Base-by-base conservation (phyloP, 2,329 filamentous ascomycete species). In the Xylogone sp. region DNA sequence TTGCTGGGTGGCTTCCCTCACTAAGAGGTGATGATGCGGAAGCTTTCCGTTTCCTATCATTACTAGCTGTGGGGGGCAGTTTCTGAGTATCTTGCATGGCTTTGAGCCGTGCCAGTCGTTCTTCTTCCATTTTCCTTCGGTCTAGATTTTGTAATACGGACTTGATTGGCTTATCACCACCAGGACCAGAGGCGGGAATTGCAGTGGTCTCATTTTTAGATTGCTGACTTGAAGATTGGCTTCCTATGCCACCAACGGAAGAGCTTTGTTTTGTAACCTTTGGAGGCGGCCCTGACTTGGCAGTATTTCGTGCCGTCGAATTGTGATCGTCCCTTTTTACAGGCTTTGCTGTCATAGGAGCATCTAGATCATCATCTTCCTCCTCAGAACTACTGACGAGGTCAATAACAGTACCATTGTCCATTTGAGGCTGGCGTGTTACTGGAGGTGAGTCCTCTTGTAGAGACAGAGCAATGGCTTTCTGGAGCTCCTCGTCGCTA, bases 61-160 rank as follows among this genome's bases (percentile, higher is more conserved):
- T 39, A 13, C 8, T 43, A 46, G 43, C n/a, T 51, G 20, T 13
- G 24, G 20, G 22, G 27, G 5, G 16, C 9, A 13, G 3, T 8
- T 69, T 65, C 65, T 81, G 78, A 31, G 82, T 78, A 67, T 92
- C 88, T 6, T 10, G 5, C 43, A 77, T 76, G 39, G 84, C 68
- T 44, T 42, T 56, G 34, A 50, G 43, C 59, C 92, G 80, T 20
- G 82, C 84, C 13, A 96, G 77, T 42, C 93, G 83, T 65, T 95
- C 90, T 61, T 84, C 76, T 67, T 97, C 93, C 90, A 96, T 94
- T 48, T 83, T 80, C 68, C 85, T 90, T 31, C 92, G 81, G 70
- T 96, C 81, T 1, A 96, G 45, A 9, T 7, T 9, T 16, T 39
- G 34, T 39, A 39, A 39, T 46, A 54, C 27, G 27, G 29, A 39